phyloP scores from a whole-genome alignment of 257 asterid genomes.

The Nicotiana noctiflora region DNA sequence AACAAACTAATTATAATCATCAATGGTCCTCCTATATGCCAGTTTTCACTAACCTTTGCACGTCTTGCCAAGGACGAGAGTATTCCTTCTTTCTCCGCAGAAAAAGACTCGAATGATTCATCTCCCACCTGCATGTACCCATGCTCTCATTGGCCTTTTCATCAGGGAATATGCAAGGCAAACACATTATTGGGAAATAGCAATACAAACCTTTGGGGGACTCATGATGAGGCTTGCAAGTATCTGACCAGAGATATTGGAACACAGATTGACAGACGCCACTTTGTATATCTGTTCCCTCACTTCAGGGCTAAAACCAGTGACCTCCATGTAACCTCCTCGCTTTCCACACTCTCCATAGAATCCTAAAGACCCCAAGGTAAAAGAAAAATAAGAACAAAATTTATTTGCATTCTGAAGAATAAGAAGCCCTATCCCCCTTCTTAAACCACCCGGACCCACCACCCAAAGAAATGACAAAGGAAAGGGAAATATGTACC shows the following conservation, averaged over 20 bases:
- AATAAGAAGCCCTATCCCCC: neutral
- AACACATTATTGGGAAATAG: neutral
- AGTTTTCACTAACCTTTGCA: slow-evolving; percentile 62
- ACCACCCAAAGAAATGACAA: neutral
- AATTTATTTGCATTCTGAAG: neutral
- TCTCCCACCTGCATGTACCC: slow-evolving; percentile 68
- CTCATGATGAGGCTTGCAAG: slow-evolving; percentile 94
- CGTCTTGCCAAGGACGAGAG: slow-evolving; percentile 82
- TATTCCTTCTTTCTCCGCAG: slow-evolving; percentile 73
- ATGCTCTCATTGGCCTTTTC: neutral
- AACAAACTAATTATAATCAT: too few species aligned
- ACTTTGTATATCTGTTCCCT: slow-evolving; percentile 91
- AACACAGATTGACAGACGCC: slow-evolving; percentile 90
- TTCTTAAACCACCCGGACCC: neutral
- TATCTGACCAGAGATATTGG: slow-evolving; percentile 93
- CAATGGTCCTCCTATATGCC: neutral
- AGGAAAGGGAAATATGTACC: slow-evolving; percentile 34
- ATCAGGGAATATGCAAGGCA: neutral
- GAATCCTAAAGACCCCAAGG: slow-evolving; percentile 46
- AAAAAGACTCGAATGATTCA: slow-evolving; percentile 77
- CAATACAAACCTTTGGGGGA: slow-evolving; percentile 67
- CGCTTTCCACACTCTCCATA: slow-evolving; percentile 96
- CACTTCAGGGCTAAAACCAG: slow-evolving; percentile 80
- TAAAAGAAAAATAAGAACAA: neutral
- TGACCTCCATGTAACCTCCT: slow-evolving; percentile 97